phyloP scores from a whole-genome alignment of 495 filamentous ascomycete species.

The Penicillium crystallinum region DNA sequence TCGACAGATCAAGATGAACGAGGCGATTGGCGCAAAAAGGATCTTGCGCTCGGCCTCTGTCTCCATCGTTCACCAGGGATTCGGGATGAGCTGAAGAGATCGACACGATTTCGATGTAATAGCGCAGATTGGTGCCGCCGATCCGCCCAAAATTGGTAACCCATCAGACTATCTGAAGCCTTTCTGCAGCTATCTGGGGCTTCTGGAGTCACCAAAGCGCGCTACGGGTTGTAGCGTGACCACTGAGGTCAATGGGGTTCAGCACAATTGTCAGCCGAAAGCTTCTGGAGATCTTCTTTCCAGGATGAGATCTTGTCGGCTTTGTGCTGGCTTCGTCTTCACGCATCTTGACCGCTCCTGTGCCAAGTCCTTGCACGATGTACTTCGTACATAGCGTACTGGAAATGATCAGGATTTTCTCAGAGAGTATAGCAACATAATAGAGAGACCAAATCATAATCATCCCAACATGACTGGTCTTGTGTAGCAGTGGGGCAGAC shows the following conservation, averaged over 20 bases:
- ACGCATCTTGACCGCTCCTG: slow-evolving; percentile 14
- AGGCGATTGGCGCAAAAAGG: slow-evolving; percentile 2
- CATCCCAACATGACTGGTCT: neutral
- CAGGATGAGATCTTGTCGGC: too few species aligned
- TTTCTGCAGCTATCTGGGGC: slow-evolving; percentile 17
- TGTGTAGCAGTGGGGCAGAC: neutral
- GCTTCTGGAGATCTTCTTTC: slow-evolving; percentile 12
- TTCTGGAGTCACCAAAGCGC: slow-evolving; percentile 6
- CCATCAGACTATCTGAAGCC: slow-evolving; percentile 13
- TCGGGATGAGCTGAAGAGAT: slow-evolving; percentile 23
- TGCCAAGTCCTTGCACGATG: neutral
- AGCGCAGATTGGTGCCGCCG: slow-evolving; percentile 27
- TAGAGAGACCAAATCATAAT: neutral
- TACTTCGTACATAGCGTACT: neutral
- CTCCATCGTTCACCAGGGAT: slow-evolving; percentile 25
- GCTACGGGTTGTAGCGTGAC: slow-evolving; percentile 25
- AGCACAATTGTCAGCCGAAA: slow-evolving; percentile 22
- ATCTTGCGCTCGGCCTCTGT: slow-evolving; percentile 6
- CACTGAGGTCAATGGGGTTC: slow-evolving; percentile 20
- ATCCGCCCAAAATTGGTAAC: slow-evolving; percentile 17
- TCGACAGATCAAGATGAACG: slow-evolving; percentile 23
- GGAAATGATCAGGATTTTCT: neutral
- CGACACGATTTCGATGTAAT: slow-evolving; percentile 30
- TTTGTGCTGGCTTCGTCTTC: slow-evolving; percentile 6
- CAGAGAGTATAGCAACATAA: neutral